Percentiles rank a stretch among this genome's conserved stretches.
Conservation (phyloP, 2,329 filamentous ascomycete species). For the Xylaria sp. region DNA sequence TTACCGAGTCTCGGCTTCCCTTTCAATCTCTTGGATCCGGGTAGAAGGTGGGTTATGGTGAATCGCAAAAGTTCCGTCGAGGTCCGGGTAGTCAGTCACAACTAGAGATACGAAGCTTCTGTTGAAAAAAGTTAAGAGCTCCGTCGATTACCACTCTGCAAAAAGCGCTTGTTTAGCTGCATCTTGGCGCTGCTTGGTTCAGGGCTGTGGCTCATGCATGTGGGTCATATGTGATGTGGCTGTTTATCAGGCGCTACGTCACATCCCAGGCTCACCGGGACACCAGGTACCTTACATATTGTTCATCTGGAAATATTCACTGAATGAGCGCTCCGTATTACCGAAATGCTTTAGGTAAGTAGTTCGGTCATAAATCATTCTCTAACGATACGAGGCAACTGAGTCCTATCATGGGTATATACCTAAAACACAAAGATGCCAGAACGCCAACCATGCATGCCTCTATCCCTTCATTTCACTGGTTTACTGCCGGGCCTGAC, state of each 20-base stretch:
- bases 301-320: too few relatives aligned
- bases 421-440: too few relatives aligned
- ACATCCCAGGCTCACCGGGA: not conserved
- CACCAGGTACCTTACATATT: not conserved
- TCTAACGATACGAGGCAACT: not conserved
- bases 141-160: not conserved
- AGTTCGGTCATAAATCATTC: not conserved
- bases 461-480: not conserved
- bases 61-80: too few relatives aligned
- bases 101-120: not conserved
- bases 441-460: too few relatives aligned
- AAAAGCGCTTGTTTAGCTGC: too few relatives aligned
- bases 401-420: too few relatives aligned
- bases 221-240: not conserved
- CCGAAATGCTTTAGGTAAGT: too few relatives aligned
- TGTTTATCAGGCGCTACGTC: not conserved
- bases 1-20: constrained; percentile 24
- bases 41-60: not conserved
- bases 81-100: not conserved
- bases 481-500: not conserved
- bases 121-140: not conserved
- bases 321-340: too few relatives aligned
- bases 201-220: not conserved
- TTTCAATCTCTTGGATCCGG: not conserved
- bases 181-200: not conserved